Evolutionary conservation across 1,139 yeast species (phyloP), one percentile per base, ranked within the genome.

Genomic region (Yamadazyma oceani): DNA sequence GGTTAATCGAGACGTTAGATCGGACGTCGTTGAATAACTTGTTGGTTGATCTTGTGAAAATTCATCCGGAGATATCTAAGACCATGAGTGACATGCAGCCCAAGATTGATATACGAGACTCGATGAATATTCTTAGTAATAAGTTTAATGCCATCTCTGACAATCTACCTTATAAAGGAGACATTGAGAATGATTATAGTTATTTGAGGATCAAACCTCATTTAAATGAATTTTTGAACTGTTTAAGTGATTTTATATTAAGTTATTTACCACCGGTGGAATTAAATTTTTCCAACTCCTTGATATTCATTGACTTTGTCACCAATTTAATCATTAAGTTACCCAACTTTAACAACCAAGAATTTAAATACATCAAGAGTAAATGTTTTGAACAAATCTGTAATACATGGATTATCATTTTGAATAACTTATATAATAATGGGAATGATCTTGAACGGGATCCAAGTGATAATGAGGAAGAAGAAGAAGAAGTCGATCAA

Each of bases 251-350:
- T 60, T 89, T 83, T 56, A 80, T 88, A 6, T 69, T 85, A 45
- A 82, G 78, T 53, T 85, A 84, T 54, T 69, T 89, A 44, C 95
- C 96, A 15, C 96, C 96, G 8, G 73, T 79, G 41, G 89, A 84
- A 54, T 56, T 68, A 13, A 79, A 78, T 49, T 63, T 75, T 14
- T 55, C 73, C 16, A 73, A 73, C 40, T 77, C 94, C 2, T 66
- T 89, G 35, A 75, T 73, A 36, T 87, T 86, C 51, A 69, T 88
- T 44, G 85, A 84, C 52, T 72, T 73, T 36, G 78, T 88, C 35
- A 81, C 95, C 1, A 66, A 66, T 35, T 62, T 86, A 42, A 70
- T 89, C 43, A 80, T 79, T 46, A 74, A 73, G 41, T 64, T 88
- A 42, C 97, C 97, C 11, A 73, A 75, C 35, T 90, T 94, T 68